Evolutionary conservation across 805 yeast genomes (phyloP).

Genomic region (Clavispora santaluciae): DNA sequence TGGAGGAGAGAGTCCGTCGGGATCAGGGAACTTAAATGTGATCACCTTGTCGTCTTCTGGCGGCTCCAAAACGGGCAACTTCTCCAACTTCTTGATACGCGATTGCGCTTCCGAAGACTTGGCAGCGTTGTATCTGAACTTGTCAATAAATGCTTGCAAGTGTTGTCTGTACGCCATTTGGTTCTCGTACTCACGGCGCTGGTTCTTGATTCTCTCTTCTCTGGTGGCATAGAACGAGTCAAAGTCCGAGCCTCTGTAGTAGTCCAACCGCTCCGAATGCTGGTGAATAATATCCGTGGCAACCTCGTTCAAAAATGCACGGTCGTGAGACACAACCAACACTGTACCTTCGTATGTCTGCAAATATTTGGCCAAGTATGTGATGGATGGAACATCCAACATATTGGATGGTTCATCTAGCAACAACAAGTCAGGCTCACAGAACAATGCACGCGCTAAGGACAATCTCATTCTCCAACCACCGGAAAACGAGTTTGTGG

Average conservation of each 20-base stretch:
- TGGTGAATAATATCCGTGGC: slow-evolving; percentile 98
- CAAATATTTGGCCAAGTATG: slow-evolving; percentile 84
- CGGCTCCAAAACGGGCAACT: slow-evolving; percentile 85
- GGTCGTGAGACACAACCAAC: slow-evolving; percentile 94
- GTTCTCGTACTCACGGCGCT: slow-evolving; percentile 90
- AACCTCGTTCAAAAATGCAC: slow-evolving; percentile 94
- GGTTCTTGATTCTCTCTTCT: slow-evolving; percentile 92
- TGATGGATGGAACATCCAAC: slow-evolving; percentile 99
- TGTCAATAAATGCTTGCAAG: slow-evolving; percentile 91
- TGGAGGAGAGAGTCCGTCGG: slow-evolving; percentile 90
- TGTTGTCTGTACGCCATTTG: slow-evolving; percentile 96
- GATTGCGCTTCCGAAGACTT: slow-evolving; percentile 97
- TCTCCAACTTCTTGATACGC: slow-evolving; percentile 93
- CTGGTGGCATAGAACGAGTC: slow-evolving; percentile 89
- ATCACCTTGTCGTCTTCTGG: slow-evolving; percentile 89
- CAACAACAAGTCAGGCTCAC: slow-evolving; percentile 89
- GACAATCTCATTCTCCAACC: slow-evolving; percentile 99
- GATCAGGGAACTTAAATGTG: slow-evolving; percentile 90
- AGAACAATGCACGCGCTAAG: slow-evolving; percentile 95
- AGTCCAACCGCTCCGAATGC: slow-evolving; percentile 94
- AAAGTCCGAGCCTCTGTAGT: slow-evolving; percentile 90
- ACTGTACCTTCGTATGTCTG: slow-evolving; percentile 91
- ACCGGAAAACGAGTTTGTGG: slow-evolving; percentile 94
- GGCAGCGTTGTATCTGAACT: slow-evolving; percentile 95
- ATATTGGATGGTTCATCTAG: slow-evolving; percentile 99